Conservation (phyloP, 192 early-diverging fungal species). For the Fimicolochytrium jonesii region DNA sequence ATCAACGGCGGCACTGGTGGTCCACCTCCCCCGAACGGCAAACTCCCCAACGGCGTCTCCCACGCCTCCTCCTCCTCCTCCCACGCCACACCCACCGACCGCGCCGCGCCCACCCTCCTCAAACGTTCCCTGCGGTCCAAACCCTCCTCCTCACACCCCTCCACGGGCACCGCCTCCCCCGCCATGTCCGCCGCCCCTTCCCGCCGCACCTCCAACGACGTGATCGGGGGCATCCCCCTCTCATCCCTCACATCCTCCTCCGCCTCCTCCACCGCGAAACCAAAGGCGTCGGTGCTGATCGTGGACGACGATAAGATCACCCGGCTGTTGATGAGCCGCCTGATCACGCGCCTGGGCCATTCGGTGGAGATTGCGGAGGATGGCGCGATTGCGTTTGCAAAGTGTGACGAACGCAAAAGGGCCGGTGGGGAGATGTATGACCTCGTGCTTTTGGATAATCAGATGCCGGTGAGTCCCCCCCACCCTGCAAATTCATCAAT, state of each 20-base stretch:
- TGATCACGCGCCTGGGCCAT: constrained; percentile 16
- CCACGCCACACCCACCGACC: too few relatives aligned
- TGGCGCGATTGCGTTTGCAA: constrained; percentile 11
- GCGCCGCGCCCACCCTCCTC: too few relatives aligned
- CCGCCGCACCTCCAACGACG: background rate
- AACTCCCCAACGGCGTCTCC: too few relatives aligned
- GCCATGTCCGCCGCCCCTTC: background rate
- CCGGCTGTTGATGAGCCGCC: constrained; percentile 15
- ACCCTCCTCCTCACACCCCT: background rate
- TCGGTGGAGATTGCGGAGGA: constrained; percentile 16
- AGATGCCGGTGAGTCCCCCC: constrained; percentile 11
- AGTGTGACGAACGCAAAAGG: background rate
- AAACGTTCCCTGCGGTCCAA: too few relatives aligned
- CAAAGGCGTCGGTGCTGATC: background rate
- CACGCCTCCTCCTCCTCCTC: too few relatives aligned
- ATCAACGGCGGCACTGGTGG: too few relatives aligned
- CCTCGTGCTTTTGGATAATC: constrained; percentile 19
- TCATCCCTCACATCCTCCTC: background rate
- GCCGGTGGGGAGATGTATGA: background rate
- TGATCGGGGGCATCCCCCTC: background rate
- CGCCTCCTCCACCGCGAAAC: background rate
- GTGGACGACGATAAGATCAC: constrained; percentile 30
- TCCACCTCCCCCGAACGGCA: too few relatives aligned
- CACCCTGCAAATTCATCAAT: background rate
- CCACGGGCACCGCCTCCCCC: background rate